Conservation (phyloP, 2,329 filamentous ascomycete genomes). For the Aphanoascus verrucosus region DNA sequence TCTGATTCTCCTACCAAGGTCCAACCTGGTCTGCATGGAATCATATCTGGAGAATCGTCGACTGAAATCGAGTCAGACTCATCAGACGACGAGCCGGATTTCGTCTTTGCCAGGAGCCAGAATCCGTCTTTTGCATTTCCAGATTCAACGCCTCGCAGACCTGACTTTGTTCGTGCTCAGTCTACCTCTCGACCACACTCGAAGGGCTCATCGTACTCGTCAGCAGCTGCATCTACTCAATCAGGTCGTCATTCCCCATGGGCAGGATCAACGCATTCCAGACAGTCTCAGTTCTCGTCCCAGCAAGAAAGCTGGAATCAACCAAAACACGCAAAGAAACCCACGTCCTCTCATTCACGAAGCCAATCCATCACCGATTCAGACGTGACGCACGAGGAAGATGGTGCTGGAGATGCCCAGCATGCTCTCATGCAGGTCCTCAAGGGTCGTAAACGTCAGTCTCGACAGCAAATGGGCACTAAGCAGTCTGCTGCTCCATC, state of each 20-base stretch:
- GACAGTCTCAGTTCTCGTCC: conserved; percentile 1
- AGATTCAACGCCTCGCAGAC: conserved; percentile 23
- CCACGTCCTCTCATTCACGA: conserved; percentile 8
- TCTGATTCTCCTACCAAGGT: conserved; percentile 20
- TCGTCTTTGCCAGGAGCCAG: conserved; percentile 28
- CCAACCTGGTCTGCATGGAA: conserved; percentile 23
- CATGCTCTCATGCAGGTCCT: conserved; percentile 39
- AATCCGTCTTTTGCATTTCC: conserved; percentile 33
- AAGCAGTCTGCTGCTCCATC: conserved; percentile 23
- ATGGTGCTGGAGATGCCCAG: conserved; percentile 34
- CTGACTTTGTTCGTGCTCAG: conserved; percentile 26
- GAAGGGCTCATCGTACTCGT: conserved; percentile 35
- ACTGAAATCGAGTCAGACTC: conserved; percentile 35
- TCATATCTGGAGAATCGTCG: conserved; percentile 35
- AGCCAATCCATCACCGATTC: conserved; percentile 18
- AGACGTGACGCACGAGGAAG: conserved; percentile 17
- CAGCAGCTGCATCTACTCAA: conserved; percentile 31
- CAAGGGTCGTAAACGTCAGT: conserved; percentile 19
- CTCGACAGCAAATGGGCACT: conserved; percentile 22
- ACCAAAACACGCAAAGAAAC: not conserved
- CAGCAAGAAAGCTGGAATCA: not conserved
- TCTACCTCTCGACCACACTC: conserved; percentile 32
- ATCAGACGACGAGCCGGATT: conserved; percentile 32
- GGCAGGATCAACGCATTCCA: conserved; percentile 5
- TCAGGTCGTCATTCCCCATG: conserved; percentile 33